Conservation (phyloP, 2,329 filamentous ascomycete species). For the Ophiosphaerella herpotricha region DNA sequence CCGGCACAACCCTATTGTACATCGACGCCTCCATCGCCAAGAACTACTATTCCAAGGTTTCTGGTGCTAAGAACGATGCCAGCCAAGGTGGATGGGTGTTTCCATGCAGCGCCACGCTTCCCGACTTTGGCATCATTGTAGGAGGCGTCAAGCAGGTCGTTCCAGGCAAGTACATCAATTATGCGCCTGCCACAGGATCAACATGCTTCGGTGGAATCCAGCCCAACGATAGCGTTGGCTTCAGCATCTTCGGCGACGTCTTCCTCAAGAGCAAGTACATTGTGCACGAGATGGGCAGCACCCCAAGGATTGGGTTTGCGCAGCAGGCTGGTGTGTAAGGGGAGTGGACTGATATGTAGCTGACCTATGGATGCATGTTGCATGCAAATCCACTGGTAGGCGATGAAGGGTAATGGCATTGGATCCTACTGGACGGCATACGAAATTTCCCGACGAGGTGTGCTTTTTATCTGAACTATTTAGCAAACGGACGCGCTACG, state of each 20-base stretch:
- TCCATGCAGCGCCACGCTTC: constrained; percentile 56
- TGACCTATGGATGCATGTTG: neutral
- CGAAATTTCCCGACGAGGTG: neutral
- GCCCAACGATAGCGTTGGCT: constrained; percentile 59
- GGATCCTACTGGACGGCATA: neutral
- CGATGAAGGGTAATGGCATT: neutral
- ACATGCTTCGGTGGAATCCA: constrained; percentile 80
- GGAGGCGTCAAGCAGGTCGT: constrained; percentile 56
- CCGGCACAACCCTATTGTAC: constrained; percentile 70
- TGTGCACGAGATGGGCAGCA: constrained; percentile 55
- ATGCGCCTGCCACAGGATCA: constrained; percentile 47
- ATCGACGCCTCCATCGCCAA: constrained; percentile 58
- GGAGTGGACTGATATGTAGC: neutral
- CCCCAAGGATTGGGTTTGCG: constrained; percentile 52
- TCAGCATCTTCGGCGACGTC: constrained; percentile 75
- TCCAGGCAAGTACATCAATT: constrained; percentile 62
- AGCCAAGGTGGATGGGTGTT: constrained; percentile 61
- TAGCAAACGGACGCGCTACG: neutral
- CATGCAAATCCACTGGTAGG: neutral
- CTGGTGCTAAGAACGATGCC: constrained; percentile 55
- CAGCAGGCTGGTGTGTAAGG: constrained; percentile 41
- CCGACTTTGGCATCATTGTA: constrained; percentile 60
- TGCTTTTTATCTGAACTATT: neutral
- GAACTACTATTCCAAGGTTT: constrained; percentile 65
- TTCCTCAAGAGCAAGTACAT: constrained; percentile 80